Evolutionary conservation across 2,329 filamentous ascomycete species (phyloP).

Genomic region (Teratosphaeria pseudoeucalypti): DNA sequence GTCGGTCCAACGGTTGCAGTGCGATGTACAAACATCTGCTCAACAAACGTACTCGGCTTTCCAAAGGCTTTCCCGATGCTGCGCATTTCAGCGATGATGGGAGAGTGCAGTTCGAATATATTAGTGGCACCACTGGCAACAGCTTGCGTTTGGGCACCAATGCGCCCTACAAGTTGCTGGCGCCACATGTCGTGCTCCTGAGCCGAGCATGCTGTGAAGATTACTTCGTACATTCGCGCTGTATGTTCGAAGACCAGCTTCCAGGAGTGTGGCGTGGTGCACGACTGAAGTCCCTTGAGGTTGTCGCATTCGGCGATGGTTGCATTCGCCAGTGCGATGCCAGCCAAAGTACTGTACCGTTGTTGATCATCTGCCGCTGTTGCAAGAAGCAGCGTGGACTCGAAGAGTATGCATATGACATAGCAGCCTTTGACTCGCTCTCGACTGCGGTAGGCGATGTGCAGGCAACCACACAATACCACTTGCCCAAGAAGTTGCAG

Average conservation of each 20-base stretch:
- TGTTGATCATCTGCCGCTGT: slow-evolving; percentile 53
- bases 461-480: slow-evolving; percentile 68
- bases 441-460: slow-evolving; percentile 69
- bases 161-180: slow-evolving; percentile 48
- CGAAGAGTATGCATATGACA: slow-evolving; percentile 77
- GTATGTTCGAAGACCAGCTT: slow-evolving; percentile 76
- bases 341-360: slow-evolving; percentile 64
- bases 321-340: slow-evolving; percentile 56
- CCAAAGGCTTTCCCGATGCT: slow-evolving; percentile 67
- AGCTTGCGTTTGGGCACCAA: slow-evolving; percentile 41
- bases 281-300: slow-evolving; percentile 71
- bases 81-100: slow-evolving; percentile 59
- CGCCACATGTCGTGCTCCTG: slow-evolving; percentile 77
- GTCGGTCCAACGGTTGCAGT: slow-evolving; percentile 64
- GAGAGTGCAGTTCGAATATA: slow-evolving; percentile 47
- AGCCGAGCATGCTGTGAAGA: slow-evolving; percentile 75
- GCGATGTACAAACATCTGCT: slow-evolving; percentile 67
- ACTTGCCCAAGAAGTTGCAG: slow-evolving; percentile 66
- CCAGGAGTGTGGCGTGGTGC: slow-evolving; percentile 80
- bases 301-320: slow-evolving; percentile 66
- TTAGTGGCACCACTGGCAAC: slow-evolving; percentile 38
- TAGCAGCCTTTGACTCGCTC: slow-evolving; percentile 64
- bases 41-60: slow-evolving; percentile 54
- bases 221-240: slow-evolving; percentile 68
- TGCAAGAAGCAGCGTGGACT: slow-evolving; percentile 67